A percentile compares a stretch with the other conserved stretches of the same genome.
These are phyloP conservation scores for Ceriops decandra DNA, from an alignment of 345 rosid genomes.

Conservation along the genomic window DNA sequence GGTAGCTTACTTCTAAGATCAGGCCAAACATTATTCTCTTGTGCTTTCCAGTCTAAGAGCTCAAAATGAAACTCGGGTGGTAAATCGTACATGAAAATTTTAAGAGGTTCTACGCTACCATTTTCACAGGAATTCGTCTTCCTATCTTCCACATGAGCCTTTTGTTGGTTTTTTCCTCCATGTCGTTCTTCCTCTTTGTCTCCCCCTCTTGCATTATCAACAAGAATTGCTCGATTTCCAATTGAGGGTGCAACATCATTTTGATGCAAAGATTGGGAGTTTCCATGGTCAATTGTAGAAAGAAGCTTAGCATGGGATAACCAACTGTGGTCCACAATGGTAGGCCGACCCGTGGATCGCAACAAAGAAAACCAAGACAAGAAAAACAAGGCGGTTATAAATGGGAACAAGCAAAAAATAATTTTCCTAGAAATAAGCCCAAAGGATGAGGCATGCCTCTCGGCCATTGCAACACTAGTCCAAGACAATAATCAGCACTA, in stretches of 20 bases:
- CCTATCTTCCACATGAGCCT: slow-evolving; percentile 11
- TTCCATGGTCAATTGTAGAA: slow-evolving; percentile 28
- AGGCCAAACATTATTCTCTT: slow-evolving; percentile 69
- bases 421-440: slow-evolving; percentile 42
- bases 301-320: slow-evolving; percentile 27
- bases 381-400: slow-evolving; percentile 39
- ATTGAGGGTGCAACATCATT: slow-evolving; percentile 20
- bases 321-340: slow-evolving; percentile 33
- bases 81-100: slow-evolving; percentile 87
- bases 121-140: slow-evolving; percentile 9
- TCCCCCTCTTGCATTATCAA: slow-evolving; percentile 22
- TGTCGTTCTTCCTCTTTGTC: slow-evolving; percentile 17
- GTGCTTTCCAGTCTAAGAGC: slow-evolving; percentile 65
- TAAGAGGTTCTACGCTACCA: slow-evolving; percentile 35
- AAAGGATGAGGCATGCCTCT: slow-evolving; percentile 37
- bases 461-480: slow-evolving; percentile 44
- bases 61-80: slow-evolving; percentile 84
- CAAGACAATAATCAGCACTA: neutral
- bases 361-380: slow-evolving; percentile 75
- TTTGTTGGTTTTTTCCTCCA: slow-evolving; percentile 6
- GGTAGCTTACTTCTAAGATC: slow-evolving; percentile 57
- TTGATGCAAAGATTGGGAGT: slow-evolving; percentile 10
- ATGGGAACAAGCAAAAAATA: slow-evolving; percentile 43
- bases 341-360: slow-evolving; percentile 46
- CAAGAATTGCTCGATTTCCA: slow-evolving; percentile 29